phyloP scores from a whole-genome alignment of 2,329 filamentous ascomycete genomes.

The Fusarium caatingaense region DNA sequence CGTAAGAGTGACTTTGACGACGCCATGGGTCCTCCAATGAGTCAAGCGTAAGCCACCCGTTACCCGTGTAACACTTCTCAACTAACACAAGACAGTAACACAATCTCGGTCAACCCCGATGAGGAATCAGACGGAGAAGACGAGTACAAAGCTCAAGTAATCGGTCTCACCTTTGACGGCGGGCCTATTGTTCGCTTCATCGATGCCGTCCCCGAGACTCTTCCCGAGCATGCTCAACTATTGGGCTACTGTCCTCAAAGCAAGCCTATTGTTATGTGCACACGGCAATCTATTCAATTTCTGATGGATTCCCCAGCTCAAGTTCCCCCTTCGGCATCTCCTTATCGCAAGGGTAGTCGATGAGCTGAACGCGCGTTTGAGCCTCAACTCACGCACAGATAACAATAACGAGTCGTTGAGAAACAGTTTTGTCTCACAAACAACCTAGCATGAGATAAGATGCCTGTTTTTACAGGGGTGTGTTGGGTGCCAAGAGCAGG shows the following conservation, averaged over 20 bases:
- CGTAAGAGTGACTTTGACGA: conserved; percentile 44
- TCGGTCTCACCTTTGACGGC: conserved; percentile 60
- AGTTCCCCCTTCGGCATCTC: conserved; percentile 11
- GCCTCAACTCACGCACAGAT: neutral
- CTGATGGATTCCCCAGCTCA: conserved; percentile 40
- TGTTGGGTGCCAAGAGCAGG: conserved; percentile 9
- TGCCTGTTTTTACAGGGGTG: neutral
- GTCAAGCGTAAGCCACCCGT: conserved; percentile 55
- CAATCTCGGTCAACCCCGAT: conserved; percentile 50
- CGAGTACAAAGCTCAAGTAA: conserved; percentile 51
- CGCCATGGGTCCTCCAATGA: conserved; percentile 52
- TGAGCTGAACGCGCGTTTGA: neutral
- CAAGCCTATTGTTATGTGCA: conserved; percentile 55
- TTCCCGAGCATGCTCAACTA: conserved; percentile 51
- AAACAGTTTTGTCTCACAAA: neutral
- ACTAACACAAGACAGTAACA: conserved; percentile 50
- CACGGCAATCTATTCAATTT: conserved; percentile 51
- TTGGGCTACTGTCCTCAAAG: conserved; percentile 52
- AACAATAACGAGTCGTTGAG: neutral
- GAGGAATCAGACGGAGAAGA: conserved; percentile 48
- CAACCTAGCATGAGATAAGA: conserved; percentile 6
- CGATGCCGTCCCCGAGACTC: conserved; percentile 48
- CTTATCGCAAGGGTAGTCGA: conserved; percentile 25
- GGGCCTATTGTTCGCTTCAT: conserved; percentile 60
- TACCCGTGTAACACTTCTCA: neutral